Conservation (phyloP, 2,329 filamentous ascomycete species). For the Dothideomycetes sp. region DNA sequence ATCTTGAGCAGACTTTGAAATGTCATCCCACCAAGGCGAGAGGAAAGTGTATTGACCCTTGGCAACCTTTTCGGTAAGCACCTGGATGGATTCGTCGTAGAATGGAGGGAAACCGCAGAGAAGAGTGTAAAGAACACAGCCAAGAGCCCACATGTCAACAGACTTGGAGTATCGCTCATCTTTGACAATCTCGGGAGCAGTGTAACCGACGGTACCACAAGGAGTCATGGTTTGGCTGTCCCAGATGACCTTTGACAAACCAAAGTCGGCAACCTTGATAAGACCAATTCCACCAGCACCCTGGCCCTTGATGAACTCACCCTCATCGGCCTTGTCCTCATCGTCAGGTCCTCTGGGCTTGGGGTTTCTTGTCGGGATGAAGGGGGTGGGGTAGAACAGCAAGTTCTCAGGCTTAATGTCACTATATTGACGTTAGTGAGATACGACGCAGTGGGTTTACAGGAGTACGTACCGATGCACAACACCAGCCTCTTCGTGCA, state of each 20-base stretch:
- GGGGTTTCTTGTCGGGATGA: conserved; percentile 69
- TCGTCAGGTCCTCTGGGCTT: conserved; percentile 79
- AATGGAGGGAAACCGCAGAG: conserved; percentile 97
- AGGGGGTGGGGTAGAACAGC: conserved; percentile 77
- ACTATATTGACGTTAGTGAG: conserved; percentile 44
- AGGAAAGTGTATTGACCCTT: conserved; percentile 95
- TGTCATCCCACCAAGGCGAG: conserved; percentile 98
- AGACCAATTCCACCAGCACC: conserved; percentile 84
- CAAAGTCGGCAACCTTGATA: conserved; percentile 98
- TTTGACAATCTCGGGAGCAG: conserved; percentile 96
- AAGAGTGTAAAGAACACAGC: conserved; percentile 92
- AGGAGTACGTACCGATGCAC: conserved; percentile 72
- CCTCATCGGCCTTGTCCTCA: conserved; percentile 95
- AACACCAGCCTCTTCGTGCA: conserved; percentile 90
- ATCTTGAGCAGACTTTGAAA: conserved; percentile 89
- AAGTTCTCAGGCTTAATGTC: conserved; percentile 99
- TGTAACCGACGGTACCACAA: conserved; percentile 97
- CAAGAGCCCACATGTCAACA: conserved; percentile 98
- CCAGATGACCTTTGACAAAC: conserved; percentile 96
- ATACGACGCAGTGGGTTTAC: background rate
- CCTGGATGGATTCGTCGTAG: conserved; percentile 95
- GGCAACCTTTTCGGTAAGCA: conserved; percentile 94
- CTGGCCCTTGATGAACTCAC: conserved; percentile 74
- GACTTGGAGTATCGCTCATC: conserved; percentile 98
- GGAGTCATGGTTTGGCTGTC: conserved; percentile 97